Conservation (phyloP, 2,329 filamentous ascomycete genomes). For the Pseudogymnoascus sp. region DNA sequence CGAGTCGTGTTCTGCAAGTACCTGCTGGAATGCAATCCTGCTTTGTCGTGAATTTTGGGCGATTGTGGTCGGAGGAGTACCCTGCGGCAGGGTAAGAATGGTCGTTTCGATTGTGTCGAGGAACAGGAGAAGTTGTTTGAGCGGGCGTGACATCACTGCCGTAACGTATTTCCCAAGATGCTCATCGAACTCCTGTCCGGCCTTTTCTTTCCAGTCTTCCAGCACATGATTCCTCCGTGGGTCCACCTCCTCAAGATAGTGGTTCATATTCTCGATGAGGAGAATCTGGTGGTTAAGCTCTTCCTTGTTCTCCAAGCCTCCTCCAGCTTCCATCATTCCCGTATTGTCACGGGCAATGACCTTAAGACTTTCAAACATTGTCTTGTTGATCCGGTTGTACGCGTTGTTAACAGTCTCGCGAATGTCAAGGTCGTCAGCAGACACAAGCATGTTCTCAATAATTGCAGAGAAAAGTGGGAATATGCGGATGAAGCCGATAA, state of each 20-base stretch:
- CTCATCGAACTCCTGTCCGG: constrained; percentile 69
- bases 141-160: constrained; percentile 77
- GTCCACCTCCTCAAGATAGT: constrained; percentile 89
- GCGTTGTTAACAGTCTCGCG: constrained; percentile 75
- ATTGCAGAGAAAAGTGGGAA: constrained; percentile 81
- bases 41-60: constrained; percentile 76
- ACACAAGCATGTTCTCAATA: constrained; percentile 73
- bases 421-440: constrained; percentile 55
- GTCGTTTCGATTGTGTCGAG: constrained; percentile 78
- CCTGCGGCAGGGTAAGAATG: constrained; percentile 49
- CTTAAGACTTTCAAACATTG: constrained; percentile 95
- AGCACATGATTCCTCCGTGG: constrained; percentile 65
- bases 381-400: constrained; percentile 80
- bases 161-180: constrained; percentile 83
- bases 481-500: constrained; percentile 89
- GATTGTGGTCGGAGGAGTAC: constrained; percentile 55
- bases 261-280: constrained; percentile 97
- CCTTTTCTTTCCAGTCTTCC: constrained; percentile 73
- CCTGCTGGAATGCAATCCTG: constrained; percentile 76
- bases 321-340: constrained; percentile 38
- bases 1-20: constrained; percentile 69
- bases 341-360: constrained; percentile 76
- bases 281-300: constrained; percentile 95
- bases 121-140: constrained; percentile 87
- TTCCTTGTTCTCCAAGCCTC: constrained; percentile 86